These are phyloP conservation scores for Lipomyces kockii DNA, from an alignment of 805 yeast species.

Conservation along the genomic window DNA sequence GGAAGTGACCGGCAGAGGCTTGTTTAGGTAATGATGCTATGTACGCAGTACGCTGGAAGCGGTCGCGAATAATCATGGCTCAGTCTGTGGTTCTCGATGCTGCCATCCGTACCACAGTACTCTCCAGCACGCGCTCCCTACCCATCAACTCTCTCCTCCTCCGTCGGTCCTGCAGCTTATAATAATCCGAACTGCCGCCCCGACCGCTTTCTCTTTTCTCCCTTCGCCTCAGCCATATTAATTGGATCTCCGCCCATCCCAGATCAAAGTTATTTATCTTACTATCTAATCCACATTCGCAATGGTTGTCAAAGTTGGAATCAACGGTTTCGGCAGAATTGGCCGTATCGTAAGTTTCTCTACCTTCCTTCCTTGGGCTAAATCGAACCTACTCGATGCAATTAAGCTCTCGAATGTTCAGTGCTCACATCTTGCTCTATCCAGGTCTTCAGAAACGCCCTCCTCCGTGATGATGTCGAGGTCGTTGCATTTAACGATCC, in stretches of 20 bases:
- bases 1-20: not conserved
- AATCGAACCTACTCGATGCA: not conserved
- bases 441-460: conserved; percentile 69
- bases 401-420: not conserved
- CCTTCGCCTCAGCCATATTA: not conserved
- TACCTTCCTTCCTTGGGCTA: not conserved
- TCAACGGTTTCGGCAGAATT: conserved; percentile 94
- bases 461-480: conserved; percentile 71
- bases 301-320: conserved; percentile 68
- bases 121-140: not conserved
- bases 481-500: conserved; percentile 92
- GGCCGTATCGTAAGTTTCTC: conserved; percentile 72
- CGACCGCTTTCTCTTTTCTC: conserved; percentile 4
- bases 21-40: not conserved
- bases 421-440: not conserved
- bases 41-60: not conserved
- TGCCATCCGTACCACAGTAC: not conserved
- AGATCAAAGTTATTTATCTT: not conserved
- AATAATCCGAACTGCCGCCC: conserved; percentile 11
- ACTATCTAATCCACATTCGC: not conserved
- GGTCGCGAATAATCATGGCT: not conserved
- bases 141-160: not conserved
- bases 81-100: not conserved
- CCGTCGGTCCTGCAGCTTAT: conserved; percentile 8
- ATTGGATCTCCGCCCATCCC: conserved; percentile 1